These are phyloP conservation scores for Juglanconis sp. DNA, from an alignment of 2,329 filamentous ascomycete genomes.

Conservation along the genomic window DNA sequence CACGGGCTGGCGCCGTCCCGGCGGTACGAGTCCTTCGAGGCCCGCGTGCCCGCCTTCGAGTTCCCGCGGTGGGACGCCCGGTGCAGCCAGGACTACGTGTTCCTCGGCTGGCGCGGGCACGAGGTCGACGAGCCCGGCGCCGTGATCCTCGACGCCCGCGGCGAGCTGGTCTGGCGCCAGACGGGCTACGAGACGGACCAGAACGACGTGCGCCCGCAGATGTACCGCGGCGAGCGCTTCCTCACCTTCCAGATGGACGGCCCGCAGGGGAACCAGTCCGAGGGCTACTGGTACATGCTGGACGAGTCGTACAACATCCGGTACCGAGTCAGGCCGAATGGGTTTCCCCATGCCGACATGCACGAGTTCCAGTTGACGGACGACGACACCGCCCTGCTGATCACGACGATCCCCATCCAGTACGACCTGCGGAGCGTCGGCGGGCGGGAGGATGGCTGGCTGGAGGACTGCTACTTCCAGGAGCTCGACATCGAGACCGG, in stretches of 20 bases:
- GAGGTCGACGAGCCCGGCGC: constrained; percentile 20
- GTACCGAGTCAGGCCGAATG: constrained; percentile 18
- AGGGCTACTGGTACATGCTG: constrained; percentile 17
- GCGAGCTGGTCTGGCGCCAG: constrained; percentile 24
- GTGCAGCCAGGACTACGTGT: constrained; percentile 19
- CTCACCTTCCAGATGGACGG: constrained; percentile 33
- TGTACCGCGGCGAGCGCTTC: constrained; percentile 29
- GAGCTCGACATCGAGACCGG: constrained; percentile 36
- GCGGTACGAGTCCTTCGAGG: constrained; percentile 17
- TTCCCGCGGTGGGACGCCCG: constrained; percentile 19
- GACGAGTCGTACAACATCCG: constrained; percentile 16
- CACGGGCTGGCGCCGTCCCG: constrained; percentile 14
- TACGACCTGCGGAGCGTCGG: constrained; percentile 30
- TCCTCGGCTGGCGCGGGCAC: constrained; percentile 19
- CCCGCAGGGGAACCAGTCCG: constrained; percentile 3
- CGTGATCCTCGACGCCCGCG: constrained; percentile 24
- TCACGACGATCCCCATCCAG: constrained; percentile 35
- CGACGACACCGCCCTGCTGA: constrained; percentile 39
- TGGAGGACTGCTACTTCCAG: constrained; percentile 37
- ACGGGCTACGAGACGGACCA: constrained; percentile 20
- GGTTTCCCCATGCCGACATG: constrained; percentile 33
- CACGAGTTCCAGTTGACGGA: constrained; percentile 42
- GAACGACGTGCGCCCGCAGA: constrained; percentile 25
- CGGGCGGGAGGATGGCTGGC: constrained; percentile 27
- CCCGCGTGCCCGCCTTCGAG: constrained; percentile 15